Conservation (phyloP, 2,329 filamentous ascomycete genomes). For the Amauroascus niger region DNA sequence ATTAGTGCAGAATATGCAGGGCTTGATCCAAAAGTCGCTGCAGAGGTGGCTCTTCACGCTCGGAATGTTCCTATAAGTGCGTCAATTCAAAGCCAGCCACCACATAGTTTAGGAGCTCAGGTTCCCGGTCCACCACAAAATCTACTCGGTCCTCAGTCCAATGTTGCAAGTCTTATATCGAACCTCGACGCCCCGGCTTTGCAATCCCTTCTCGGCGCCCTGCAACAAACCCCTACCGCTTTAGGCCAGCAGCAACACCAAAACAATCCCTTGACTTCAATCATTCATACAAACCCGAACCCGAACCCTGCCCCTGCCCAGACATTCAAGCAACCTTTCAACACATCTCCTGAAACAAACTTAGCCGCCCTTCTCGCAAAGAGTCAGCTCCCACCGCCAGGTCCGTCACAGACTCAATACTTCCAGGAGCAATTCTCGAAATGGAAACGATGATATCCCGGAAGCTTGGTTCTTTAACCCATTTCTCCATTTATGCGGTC, state of each 20-base stretch:
- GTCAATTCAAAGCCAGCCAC: slow-evolving; percentile 25
- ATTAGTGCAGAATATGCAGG: slow-evolving; percentile 60
- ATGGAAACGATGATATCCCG: slow-evolving; percentile 31
- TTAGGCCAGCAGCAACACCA: slow-evolving; percentile 25
- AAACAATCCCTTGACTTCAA: slow-evolving; percentile 9
- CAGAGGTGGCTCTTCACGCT: slow-evolving; percentile 64
- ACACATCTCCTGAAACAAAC: slow-evolving; percentile 28
- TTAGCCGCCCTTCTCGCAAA: slow-evolving; percentile 27
- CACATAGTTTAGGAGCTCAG: slow-evolving; percentile 22
- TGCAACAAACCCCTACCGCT: slow-evolving; percentile 40
- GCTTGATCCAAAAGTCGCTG: slow-evolving; percentile 66
- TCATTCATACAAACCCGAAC: not conserved
- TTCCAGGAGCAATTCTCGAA: slow-evolving; percentile 41
- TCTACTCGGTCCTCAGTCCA: slow-evolving; percentile 35
- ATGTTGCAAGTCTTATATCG: slow-evolving; percentile 56
- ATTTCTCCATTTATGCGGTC: not conserved
- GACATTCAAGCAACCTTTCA: slow-evolving; percentile 15
- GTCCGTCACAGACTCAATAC: slow-evolving; percentile 37
- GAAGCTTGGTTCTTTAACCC: not conserved
- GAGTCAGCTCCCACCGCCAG: slow-evolving; percentile 16
- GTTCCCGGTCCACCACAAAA: not conserved
- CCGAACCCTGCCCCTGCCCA: not conserved
- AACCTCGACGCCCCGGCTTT: slow-evolving; percentile 59
- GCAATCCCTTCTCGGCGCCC: slow-evolving; percentile 58
- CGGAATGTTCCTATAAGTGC: slow-evolving; percentile 30